These are phyloP conservation scores for Posidonia australis DNA, from an alignment of 106 monocot species.

Conservation along the genomic window DNA sequence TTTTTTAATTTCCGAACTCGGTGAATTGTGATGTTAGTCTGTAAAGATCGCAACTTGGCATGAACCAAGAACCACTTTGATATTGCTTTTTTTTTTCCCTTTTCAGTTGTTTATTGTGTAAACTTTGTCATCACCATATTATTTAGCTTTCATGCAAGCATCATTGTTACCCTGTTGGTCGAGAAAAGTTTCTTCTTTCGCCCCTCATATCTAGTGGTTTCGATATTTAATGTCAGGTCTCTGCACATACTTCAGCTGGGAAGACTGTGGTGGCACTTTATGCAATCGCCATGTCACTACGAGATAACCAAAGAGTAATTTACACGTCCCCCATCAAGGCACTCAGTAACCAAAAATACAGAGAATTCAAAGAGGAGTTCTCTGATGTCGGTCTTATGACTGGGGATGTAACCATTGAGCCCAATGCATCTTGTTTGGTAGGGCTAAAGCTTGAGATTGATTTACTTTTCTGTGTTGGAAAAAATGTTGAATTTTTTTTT, in stretches of 20 bases:
- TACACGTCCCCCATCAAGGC: constrained; percentile 99
- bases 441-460: background rate
- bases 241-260: constrained; percentile 95
- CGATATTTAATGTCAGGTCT: constrained; percentile 39
- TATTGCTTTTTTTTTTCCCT: too few species aligned
- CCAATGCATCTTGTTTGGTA: constrained; percentile 97
- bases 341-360: constrained; percentile 93
- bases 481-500: background rate
- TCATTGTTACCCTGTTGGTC: too few species aligned
- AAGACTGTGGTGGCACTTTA: constrained; percentile 93
- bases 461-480: background rate
- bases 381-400: constrained; percentile 97
- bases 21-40: background rate
- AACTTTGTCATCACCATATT: too few species aligned
- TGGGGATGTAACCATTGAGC: constrained; percentile 93
- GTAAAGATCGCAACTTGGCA: too few species aligned
- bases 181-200: too few species aligned
- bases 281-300: constrained; percentile 89
- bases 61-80: too few species aligned
- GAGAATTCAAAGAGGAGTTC: constrained; percentile 96
- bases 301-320: constrained; percentile 77
- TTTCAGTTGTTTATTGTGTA: too few species aligned
- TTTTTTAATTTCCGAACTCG: background rate
- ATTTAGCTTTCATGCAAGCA: too few species aligned
- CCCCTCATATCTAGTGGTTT: too few species aligned